Conservation (phyloP, 1,284 basidiomycete species). For the Laetiporus sulphureus region DNA sequence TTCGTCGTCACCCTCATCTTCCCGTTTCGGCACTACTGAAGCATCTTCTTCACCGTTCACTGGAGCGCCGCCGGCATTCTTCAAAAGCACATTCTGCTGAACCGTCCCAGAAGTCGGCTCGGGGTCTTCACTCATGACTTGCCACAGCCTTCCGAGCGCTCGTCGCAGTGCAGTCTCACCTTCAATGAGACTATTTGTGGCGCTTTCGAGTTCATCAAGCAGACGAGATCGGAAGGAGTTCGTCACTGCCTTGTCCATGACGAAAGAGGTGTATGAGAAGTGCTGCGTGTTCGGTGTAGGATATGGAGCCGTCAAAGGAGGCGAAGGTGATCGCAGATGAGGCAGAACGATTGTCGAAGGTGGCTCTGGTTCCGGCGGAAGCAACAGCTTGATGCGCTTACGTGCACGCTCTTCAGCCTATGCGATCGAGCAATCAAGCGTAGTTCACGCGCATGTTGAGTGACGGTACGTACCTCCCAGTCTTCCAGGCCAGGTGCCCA, state of each 20-base stretch:
- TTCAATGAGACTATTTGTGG: constrained; percentile 73
- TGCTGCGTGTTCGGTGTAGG: constrained; percentile 58
- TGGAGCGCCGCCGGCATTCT: constrained; percentile 24
- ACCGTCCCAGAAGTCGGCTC: too few species aligned
- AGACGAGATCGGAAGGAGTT: constrained; percentile 72
- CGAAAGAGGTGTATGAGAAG: constrained; percentile 71
- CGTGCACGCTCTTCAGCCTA: constrained; percentile 76
- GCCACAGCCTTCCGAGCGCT: constrained; percentile 72
- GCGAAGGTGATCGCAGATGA: constrained; percentile 38
- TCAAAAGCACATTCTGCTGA: too few species aligned
- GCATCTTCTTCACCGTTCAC: constrained; percentile 23
- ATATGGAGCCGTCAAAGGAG: constrained; percentile 54
- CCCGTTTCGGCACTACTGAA: constrained; percentile 55
- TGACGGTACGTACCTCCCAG: constrained; percentile 57
- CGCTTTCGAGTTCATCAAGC: constrained; percentile 69
- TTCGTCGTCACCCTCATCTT: constrained; percentile 49
- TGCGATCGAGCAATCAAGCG: neutral
- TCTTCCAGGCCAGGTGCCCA: constrained; percentile 78
- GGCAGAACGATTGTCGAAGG: constrained; percentile 33
- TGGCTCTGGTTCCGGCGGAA: constrained; percentile 39
- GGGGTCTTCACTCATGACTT: constrained; percentile 67
- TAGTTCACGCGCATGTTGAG: neutral
- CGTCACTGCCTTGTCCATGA: constrained; percentile 76
- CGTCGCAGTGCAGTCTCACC: constrained; percentile 65
- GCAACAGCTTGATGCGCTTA: constrained; percentile 62